These are phyloP conservation scores for Melampsora larici-populina DNA, from an alignment of 1,284 basidiomycete species.

Conservation along the genomic window DNA sequence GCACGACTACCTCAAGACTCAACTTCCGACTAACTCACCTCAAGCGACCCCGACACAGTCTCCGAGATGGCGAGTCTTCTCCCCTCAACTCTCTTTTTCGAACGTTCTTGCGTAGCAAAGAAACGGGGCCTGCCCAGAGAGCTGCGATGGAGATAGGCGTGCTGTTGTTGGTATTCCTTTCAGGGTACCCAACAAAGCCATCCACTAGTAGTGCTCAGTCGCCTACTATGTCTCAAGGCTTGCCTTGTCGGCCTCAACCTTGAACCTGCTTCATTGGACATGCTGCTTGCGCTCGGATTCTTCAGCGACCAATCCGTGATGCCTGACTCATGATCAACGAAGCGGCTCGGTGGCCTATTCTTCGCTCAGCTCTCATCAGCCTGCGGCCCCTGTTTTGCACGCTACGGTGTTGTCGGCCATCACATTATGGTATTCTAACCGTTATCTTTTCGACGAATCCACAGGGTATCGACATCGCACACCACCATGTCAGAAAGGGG, in stretches of 20 bases:
- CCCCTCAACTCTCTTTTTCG: constrained; percentile 7
- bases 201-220: not conserved
- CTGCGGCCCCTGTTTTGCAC: too few species aligned
- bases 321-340: not conserved
- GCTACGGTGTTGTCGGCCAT: too few species aligned
- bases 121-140: constrained; percentile 12
- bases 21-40: not conserved
- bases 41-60: constrained; percentile 3
- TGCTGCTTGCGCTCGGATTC: not conserved
- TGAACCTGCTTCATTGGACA: not conserved
- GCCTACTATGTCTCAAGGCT: not conserved
- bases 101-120: not conserved
- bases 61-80: constrained; percentile 18
- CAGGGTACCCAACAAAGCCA: constrained; percentile 10
- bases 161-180: constrained; percentile 7
- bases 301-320: not conserved
- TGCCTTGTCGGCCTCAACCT: not conserved
- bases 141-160: constrained; percentile 6
- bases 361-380: too few species aligned
- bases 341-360: not conserved
- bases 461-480: constrained; percentile 94
- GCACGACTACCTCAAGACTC: not conserved
- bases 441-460: not conserved
- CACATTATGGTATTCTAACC: too few species aligned
- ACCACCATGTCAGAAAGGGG: constrained; percentile 99